Base-by-base conservation (phyloP, 352 stramenopile species). In the Phytophthora pistaciae region DNA sequence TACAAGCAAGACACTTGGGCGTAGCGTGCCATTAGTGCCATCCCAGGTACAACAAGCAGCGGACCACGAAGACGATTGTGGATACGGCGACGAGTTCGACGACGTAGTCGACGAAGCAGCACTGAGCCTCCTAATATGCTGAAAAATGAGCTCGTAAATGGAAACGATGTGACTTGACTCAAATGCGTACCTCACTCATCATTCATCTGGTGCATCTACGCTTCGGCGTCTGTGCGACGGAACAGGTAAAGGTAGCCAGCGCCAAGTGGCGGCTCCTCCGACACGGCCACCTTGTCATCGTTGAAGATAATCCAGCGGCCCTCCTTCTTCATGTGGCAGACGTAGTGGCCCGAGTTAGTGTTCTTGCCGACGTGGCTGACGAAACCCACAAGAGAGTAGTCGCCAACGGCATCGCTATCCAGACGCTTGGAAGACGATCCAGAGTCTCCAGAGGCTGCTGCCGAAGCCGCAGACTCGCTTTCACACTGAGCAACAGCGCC, bases 321-420 rank as follows among this genome's bases (percentile, higher is more conserved):
- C 18, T 98, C 77, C 72, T 99, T 99, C 79, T 99, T 99, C 77
- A 99, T 91, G 79, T 99, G 98, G 42, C 90, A 95, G 27, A 99
- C 97, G 79, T 99, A 99, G 80, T 99, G 98, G 0, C 98, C 98
- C 69, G 95, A 98, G 76, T 85, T 96, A 9, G 97, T 99, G 78
- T 99, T 99, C 71, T 98, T 98, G 42, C 98, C 98, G 60, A 99
- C 98, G 78, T 99, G 98, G 64, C 95, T 99, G 52, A 99, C 91
- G 76, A 99, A 98, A n/a, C 97, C 98, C 11, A 98, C 75, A 23
- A 99, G 86, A n/a, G 83, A 89, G 70, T 99, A 99, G 4, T 95
- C 84, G 44, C 87, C 60, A 5, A 66, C 50, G 18, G 46, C 42
- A 23, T 79, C 38, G 49, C 67, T 87, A 64, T 97, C 92, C n/a